Evolutionary conservation across 805 yeast genomes (phyloP), one percentile per base, ranked within the genome.

Genomic region (Teunomyces funiuensis): DNA sequence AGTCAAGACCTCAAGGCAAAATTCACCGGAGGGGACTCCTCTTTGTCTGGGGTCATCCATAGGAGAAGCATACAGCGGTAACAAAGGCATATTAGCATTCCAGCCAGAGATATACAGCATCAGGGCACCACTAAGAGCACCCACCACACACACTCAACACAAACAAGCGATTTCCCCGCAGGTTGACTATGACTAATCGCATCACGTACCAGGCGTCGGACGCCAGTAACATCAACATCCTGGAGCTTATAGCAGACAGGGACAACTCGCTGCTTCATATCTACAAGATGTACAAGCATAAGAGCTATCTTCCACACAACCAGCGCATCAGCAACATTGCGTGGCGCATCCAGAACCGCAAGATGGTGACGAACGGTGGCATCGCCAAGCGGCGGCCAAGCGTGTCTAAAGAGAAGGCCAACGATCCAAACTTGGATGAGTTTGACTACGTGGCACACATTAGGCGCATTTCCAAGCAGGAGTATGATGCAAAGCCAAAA

Each of bases 401-500:
- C 25, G 37, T 16, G 22, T 33, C 39, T 7, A 25, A 25, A 14
- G 40, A 45, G 17, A 37, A 41, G 33, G 25, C 43, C 26, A 46
- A 52, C 31, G 65, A 60, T 39, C 64, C 66, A 7, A 57, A 49
- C 44, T 47, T 58, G 28, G 73, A 69, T 36, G 74, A 68, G 34
- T 71, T 71, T 47, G 76, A 71, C 53, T 70, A 71, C 46, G 74
- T 70, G 25, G 73, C 73, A 7, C 76, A 70, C 45, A 71, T 71
- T 19, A 53, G 73, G 33, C 55, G 64, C 33, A 67, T 70, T 36
- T 61, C 69, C 41, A 71, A 67, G 50, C 71, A 64, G 40, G 72
- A 66, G 40, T 62, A 56, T 43, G 34, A 31, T 10, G 6, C 34
- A 6, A 25, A 18, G 10, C 33, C 13, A 4, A 9, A 17, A 5